Percentiles rank a stretch among this genome's conserved stretches.
Conservation (phyloP, 345 rosid genomes). For the Hypericum androsaemum region DNA sequence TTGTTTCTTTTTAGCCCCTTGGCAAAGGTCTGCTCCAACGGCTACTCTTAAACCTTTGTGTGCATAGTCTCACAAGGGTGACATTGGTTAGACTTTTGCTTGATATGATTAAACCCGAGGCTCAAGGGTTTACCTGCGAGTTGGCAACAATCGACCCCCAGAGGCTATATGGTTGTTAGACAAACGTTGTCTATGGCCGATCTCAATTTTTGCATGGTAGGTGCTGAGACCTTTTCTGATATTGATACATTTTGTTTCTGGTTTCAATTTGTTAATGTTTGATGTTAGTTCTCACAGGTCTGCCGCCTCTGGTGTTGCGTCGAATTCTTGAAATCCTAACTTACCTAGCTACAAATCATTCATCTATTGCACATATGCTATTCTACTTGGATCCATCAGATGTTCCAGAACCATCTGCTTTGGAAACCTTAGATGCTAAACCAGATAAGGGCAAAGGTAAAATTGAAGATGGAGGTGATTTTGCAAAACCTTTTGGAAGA, state of each 20-base stretch:
- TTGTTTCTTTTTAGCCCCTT: conserved; percentile 51
- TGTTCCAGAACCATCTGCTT: conserved; percentile 29
- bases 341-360: conserved; percentile 70
- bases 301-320: conserved; percentile 84
- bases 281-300: conserved; percentile 37
- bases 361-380: conserved; percentile 78
- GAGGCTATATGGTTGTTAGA: conserved; percentile 93
- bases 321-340: conserved; percentile 78
- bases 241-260: conserved; percentile 4
- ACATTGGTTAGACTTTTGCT: conserved; percentile 63
- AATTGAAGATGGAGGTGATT: conserved; percentile 30
- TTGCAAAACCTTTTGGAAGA: conserved; percentile 28
- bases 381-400: conserved; percentile 60
- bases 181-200: conserved; percentile 78
- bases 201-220: conserved; percentile 87
- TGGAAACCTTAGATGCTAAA: conserved; percentile 30
- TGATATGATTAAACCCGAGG: conserved; percentile 76
- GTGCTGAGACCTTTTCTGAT: conserved; percentile 5
- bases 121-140: conserved; percentile 55
- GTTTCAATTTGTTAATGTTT: conserved; percentile 7
- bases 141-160: conserved; percentile 57
- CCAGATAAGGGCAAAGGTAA: conserved; percentile 74
- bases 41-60: conserved; percentile 74
- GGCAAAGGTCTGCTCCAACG: conserved; percentile 95
- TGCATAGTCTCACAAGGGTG: conserved; percentile 69